Percentiles rank a stretch among this genome's conserved stretches.
These are phyloP conservation scores for Microsporum ferrugineum DNA, from an alignment of 2,329 filamentous ascomycete genomes.

Conservation along the genomic window DNA sequence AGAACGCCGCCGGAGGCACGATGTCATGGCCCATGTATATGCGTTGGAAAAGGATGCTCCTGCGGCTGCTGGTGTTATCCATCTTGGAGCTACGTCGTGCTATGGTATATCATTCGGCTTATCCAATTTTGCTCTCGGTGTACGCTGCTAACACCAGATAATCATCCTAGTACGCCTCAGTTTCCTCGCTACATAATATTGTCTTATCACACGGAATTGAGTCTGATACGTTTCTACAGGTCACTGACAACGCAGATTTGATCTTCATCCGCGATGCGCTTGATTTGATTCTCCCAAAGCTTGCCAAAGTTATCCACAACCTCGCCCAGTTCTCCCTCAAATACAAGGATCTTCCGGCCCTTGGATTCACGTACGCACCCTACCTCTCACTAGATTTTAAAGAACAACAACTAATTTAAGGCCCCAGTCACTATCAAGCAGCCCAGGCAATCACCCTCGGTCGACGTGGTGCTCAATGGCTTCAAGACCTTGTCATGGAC, in stretches of 20 bases:
- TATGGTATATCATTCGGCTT: constrained; percentile 5
- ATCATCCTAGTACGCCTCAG: neutral
- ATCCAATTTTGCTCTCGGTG: neutral
- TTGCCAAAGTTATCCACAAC: constrained; percentile 68
- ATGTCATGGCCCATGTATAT: constrained; percentile 57
- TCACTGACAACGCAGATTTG: constrained; percentile 15
- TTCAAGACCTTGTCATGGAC: constrained; percentile 65
- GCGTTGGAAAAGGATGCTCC: constrained; percentile 59
- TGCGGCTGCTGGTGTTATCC: constrained; percentile 71
- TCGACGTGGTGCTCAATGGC: constrained; percentile 60
- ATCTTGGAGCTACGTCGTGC: constrained; percentile 51
- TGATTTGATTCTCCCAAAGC: constrained; percentile 62
- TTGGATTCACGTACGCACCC: constrained; percentile 64
- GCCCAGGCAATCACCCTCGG: constrained; percentile 53
- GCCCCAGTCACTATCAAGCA: constrained; percentile 8
- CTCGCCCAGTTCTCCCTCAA: constrained; percentile 60
- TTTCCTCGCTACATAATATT: neutral
- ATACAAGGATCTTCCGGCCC: constrained; percentile 59
- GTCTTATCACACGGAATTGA: neutral
- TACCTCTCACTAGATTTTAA: neutral
- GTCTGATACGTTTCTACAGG: neutral
- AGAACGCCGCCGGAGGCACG: constrained; percentile 60
- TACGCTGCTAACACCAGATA: neutral
- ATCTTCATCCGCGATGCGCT: constrained; percentile 66
- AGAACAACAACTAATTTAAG: neutral